A percentile compares a stretch with the other conserved stretches of the same genome.
Conservation (phyloP, 257 asterid species). For the Salvia rosmarinus region DNA sequence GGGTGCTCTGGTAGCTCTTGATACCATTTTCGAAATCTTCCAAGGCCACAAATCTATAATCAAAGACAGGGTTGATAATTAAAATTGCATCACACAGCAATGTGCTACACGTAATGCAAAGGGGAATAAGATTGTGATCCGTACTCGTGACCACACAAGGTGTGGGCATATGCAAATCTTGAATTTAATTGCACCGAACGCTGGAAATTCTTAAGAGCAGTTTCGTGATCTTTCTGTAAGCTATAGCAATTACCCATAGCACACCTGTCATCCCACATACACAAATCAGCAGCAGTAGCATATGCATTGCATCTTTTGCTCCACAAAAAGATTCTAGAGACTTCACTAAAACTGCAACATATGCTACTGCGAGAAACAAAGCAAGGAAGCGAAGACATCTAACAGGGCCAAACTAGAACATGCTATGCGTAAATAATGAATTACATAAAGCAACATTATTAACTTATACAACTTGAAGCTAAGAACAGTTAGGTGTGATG, state of each 20-base stretch:
- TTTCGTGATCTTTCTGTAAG: constrained; percentile 92
- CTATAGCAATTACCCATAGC: constrained; percentile 97
- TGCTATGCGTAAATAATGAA: neutral
- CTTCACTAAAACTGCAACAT: too few species aligned
- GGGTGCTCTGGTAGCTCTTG: constrained; percentile 84
- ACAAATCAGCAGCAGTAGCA: constrained; percentile 6
- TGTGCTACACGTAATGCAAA: constrained; percentile 15
- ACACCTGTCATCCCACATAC: constrained; percentile 63
- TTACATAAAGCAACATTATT: constrained; percentile 17
- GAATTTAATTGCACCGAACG: constrained; percentile 91
- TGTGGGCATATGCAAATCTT: constrained; percentile 89
- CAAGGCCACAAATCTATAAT: constrained; percentile 75
- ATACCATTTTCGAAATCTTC: constrained; percentile 94
- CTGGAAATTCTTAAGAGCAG: constrained; percentile 90
- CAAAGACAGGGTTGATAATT: constrained; percentile 20
- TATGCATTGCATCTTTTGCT: neutral
- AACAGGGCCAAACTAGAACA: neutral
- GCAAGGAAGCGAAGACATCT: too few species aligned
- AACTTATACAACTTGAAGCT: constrained; percentile 11
- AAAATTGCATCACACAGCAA: constrained; percentile 15
- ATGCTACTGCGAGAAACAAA: too few species aligned
- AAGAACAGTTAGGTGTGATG: constrained; percentile 6
- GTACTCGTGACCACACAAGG: constrained; percentile 95
- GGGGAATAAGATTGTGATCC: constrained; percentile 37
- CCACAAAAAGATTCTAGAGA: neutral